Evolutionary conservation across 345 rosid species (phyloP).

Genomic region (Rhizophora mangle): DNA sequence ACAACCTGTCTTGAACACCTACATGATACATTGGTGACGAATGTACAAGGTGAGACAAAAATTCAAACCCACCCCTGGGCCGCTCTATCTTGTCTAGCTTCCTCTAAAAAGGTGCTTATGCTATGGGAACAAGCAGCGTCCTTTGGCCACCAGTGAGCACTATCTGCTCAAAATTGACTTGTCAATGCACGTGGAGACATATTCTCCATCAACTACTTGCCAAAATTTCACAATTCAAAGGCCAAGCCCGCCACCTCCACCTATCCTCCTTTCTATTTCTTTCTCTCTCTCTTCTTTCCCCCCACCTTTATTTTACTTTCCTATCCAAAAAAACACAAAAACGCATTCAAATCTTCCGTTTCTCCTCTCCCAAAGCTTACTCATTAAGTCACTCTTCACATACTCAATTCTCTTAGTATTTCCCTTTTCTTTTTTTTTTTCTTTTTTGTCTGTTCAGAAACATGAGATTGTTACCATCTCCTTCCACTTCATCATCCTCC

Average conservation of each 20-base stretch:
- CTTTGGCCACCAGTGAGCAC: neutral
- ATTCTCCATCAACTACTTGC: conserved; percentile 13
- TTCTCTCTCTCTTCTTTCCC: neutral
- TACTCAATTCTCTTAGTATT: neutral
- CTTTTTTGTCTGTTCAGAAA: neutral
- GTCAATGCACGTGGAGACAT: conserved; percentile 51
- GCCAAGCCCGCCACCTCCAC: conserved; percentile 49
- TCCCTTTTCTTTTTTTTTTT: neutral
- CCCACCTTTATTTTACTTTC: too few relatives aligned
- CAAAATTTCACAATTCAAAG: conserved; percentile 43
- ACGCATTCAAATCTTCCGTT: conserved; percentile 20
- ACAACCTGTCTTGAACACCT: neutral
- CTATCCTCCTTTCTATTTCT: conserved; percentile 1
- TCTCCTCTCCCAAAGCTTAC: neutral
- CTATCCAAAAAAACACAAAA: neutral
- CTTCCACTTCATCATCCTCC: conserved; percentile 38
- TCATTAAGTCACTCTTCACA: neutral
- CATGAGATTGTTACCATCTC: conserved; percentile 45
- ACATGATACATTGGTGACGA: neutral
- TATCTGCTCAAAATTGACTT: conserved; percentile 42
- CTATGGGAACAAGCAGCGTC: neutral
- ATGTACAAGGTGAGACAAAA: neutral
- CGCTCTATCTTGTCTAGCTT: neutral
- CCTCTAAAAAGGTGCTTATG: neutral
- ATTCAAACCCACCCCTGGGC: neutral